phyloP scores from a whole-genome alignment of 169 alveolate species.

The Ichthyophthirius multifiliis region DNA sequence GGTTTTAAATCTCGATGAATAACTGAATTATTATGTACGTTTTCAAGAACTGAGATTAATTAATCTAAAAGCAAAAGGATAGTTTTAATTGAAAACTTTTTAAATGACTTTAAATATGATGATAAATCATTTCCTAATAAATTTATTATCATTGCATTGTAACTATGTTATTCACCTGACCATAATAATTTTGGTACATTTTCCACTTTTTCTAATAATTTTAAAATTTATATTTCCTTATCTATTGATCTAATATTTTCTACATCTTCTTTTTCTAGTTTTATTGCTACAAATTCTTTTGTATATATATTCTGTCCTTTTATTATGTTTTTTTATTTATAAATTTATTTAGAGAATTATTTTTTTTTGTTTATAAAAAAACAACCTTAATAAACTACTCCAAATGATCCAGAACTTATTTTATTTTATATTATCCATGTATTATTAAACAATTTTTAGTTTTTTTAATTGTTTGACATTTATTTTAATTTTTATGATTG shows the following conservation, averaged over 20 bases:
- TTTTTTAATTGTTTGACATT: no score
- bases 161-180: constrained; percentile 43
- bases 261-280: constrained; percentile 38
- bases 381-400: background rate
- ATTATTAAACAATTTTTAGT: background rate
- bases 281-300: constrained; percentile 30
- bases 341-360: no score
- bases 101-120: constrained; percentile 32
- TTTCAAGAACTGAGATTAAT: constrained; percentile 30
- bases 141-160: constrained; percentile 53
- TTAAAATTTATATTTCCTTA: constrained; percentile 26
- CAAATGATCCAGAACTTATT: background rate
- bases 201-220: constrained; percentile 12
- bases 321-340: no score
- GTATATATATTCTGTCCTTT: constrained; percentile 24
- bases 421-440: background rate
- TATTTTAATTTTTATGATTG: no score
- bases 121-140: constrained; percentile 52
- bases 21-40: constrained; percentile 37
- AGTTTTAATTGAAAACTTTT: constrained; percentile 42
- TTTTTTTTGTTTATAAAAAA: background rate
- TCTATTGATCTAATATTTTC: constrained; percentile 26
- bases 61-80: constrained; percentile 29
- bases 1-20: constrained; percentile 62
- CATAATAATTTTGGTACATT: constrained; percentile 32